These are phyloP conservation scores for Verticillium alfalfae DNA, from an alignment of 2,329 filamentous ascomycete genomes.

Conservation along the genomic window DNA sequence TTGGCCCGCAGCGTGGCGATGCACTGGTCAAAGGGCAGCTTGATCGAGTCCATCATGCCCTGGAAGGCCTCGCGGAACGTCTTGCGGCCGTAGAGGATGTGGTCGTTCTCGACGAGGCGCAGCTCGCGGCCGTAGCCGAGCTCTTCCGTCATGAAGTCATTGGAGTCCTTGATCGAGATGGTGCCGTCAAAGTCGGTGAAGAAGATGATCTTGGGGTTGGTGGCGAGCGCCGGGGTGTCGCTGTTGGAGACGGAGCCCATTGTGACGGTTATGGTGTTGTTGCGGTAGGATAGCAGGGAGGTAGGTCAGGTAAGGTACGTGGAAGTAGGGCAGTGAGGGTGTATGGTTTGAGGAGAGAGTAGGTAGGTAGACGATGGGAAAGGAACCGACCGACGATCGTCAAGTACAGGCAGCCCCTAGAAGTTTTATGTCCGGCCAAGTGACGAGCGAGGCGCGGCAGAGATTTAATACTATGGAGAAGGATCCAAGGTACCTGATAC, in stretches of 20 bases:
- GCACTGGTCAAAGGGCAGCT: constrained; percentile 74
- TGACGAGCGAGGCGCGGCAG: neutral
- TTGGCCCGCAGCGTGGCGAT: constrained; percentile 72
- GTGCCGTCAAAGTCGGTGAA: constrained; percentile 99
- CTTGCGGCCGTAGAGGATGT: constrained; percentile 65
- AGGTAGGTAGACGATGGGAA: neutral
- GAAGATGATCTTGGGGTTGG: constrained; percentile 86
- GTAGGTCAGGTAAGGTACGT: no score
- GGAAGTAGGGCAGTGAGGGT: no score
- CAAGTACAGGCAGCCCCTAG: neutral
- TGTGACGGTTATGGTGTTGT: constrained; percentile 11
- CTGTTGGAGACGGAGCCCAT: constrained; percentile 34
- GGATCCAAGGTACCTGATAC: neutral
- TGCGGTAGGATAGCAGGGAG: neutral
- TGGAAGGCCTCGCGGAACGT: constrained; percentile 83
- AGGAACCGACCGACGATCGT: neutral
- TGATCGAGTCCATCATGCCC: constrained; percentile 87
- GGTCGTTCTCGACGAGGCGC: constrained; percentile 68
- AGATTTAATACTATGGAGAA: neutral
- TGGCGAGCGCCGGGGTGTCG: constrained; percentile 53
- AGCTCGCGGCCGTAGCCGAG: constrained; percentile 73
- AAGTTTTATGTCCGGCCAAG: neutral
- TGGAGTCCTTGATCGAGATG: constrained; percentile 69
- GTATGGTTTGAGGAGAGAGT: neutral
- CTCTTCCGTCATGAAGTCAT: constrained; percentile 78